Percentiles rank a stretch among this genome's conserved stretches.
Conservation (phyloP, 2,329 filamentous ascomycete genomes). For the Nothophaeocryptopus gaeumannii region DNA sequence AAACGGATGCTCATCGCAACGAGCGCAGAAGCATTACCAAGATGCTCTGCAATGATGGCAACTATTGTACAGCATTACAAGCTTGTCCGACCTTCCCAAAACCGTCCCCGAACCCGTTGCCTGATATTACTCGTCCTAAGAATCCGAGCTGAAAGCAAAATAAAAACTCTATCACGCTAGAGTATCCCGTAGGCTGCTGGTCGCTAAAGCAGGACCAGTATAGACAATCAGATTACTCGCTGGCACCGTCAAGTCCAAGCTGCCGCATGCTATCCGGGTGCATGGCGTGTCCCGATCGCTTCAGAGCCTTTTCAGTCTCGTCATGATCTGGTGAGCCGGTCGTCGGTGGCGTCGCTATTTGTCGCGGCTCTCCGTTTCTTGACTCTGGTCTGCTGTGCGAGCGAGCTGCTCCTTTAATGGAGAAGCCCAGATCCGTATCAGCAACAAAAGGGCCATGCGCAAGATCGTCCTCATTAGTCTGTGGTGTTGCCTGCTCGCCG, state of each 20-base stretch:
- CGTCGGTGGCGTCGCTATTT: slow-evolving; percentile 46
- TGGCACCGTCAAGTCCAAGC: slow-evolving; percentile 30
- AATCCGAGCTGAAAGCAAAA: neutral
- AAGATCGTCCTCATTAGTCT: slow-evolving; percentile 13
- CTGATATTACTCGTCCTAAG: neutral
- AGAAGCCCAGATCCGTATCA: slow-evolving; percentile 27
- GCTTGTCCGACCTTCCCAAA: slow-evolving; percentile 4
- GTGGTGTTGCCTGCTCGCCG: slow-evolving; percentile 14
- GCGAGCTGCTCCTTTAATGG: slow-evolving; percentile 28
- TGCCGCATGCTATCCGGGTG: slow-evolving; percentile 37
- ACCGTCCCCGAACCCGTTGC: neutral
- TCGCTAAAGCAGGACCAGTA: slow-evolving; percentile 6
- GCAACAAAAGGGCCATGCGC: slow-evolving; percentile 9
- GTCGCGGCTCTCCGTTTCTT: slow-evolving; percentile 36
- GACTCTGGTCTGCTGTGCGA: slow-evolving; percentile 19
- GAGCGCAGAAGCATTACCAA: neutral
- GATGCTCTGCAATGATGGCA: slow-evolving; percentile 8
- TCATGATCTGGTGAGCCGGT: slow-evolving; percentile 37
- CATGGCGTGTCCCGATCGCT: slow-evolving; percentile 32
- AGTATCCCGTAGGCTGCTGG: neutral
- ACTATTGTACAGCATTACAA: slow-evolving; percentile 26
- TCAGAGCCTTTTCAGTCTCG: slow-evolving; percentile 28
- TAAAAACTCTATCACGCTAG: too few species aligned
- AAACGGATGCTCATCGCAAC: too few species aligned
- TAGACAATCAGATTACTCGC: slow-evolving; percentile 12